Base-by-base conservation (phyloP, 768 basidiomycete species). In the Russula abietina region DNA sequence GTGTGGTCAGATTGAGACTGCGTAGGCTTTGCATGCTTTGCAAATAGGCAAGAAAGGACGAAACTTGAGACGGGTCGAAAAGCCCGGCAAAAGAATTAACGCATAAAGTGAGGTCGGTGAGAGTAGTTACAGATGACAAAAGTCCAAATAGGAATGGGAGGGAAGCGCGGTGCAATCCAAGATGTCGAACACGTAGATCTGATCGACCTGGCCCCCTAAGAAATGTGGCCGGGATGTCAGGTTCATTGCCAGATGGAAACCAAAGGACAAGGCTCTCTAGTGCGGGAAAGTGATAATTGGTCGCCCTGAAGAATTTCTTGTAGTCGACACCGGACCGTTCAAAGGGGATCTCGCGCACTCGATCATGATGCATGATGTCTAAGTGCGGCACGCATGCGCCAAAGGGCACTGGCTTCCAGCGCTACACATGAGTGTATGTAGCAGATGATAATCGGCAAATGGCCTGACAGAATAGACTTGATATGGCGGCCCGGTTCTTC, bases 241-340 rank as follows among this genome's bases (percentile, higher is more conserved):
- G 3, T 14, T 8, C 2, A 6, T 0, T 0, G 1, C 2, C 2
- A 2, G 0, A 2, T 8, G 11, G 10, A 8, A 45, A 10, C 9
- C 0, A 1, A 11, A 60, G 19, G 14, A 43, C 19, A 17, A 62
- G 55, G 32, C 28, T 62, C 12, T 62, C 55, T 24, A 62, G 16
- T 33, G 14, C 30, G 0, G 55, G 61, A 41, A 62, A 62, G 43
- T 19, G 43, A n/a, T n/a, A n/a, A n/a, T 45, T 11, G 9, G 43
- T 45, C 8, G 43, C 43, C 10, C 3, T 19, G 30, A 56, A 3
- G 12, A 62, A 7, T 22, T n/a, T 57, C 16, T 11, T 17, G 30
- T 32, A 26, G 28, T 3, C 2, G n/a, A 0, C 2, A 2, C 4
- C 2, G 1, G 1, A 0, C 14, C 24, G n/a, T 30, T 1, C 6